Evolutionary conservation across 1,284 basidiomycete species (phyloP).

Genomic region (Apiotrichum sp.): DNA sequence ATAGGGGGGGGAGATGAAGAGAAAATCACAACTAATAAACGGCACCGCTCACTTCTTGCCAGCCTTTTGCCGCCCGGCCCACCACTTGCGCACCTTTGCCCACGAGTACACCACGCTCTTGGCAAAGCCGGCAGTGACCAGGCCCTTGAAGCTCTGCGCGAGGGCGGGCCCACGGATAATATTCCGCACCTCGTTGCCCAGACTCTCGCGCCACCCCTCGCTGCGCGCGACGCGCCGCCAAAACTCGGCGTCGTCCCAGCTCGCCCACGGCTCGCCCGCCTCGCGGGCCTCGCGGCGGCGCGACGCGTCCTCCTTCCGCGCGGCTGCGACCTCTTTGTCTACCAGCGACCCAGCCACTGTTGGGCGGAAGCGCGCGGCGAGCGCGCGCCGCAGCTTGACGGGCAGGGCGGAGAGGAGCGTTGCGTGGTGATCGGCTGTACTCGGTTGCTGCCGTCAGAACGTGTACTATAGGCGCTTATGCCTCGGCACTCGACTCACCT

Average conservation of each 20-base stretch:
- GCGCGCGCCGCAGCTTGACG: conserved; percentile 49
- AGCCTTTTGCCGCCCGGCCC: conserved; percentile 45
- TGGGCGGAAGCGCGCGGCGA: conserved; percentile 21
- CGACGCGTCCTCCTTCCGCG: conserved; percentile 1
- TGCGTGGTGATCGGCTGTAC: conserved; percentile 58
- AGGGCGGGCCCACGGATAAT: conserved; percentile 80
- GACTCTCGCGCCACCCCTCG: conserved; percentile 53
- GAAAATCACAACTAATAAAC: not conserved
- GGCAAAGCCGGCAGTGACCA: conserved; percentile 70
- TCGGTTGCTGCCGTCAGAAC: conserved; percentile 56
- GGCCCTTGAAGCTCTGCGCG: conserved; percentile 76
- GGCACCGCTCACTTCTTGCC: not conserved
- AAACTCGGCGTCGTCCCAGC: conserved; percentile 61
- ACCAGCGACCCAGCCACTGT: conserved; percentile 19
- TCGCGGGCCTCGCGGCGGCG: not conserved
- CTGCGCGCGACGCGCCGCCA: conserved; percentile 68
- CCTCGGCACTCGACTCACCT: conserved; percentile 11
- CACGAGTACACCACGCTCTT: conserved; percentile 71
- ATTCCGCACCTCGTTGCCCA: conserved; percentile 61
- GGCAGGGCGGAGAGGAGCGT: conserved; percentile 72
- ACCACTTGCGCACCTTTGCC: conserved; percentile 79
- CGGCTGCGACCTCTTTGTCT: conserved; percentile 6
- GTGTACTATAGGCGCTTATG: not conserved
- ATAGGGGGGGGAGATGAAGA: not conserved
- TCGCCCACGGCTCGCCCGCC: not conserved